Conservation (phyloP, 345 rosid genomes). For the Melaleuca alternifolia region DNA sequence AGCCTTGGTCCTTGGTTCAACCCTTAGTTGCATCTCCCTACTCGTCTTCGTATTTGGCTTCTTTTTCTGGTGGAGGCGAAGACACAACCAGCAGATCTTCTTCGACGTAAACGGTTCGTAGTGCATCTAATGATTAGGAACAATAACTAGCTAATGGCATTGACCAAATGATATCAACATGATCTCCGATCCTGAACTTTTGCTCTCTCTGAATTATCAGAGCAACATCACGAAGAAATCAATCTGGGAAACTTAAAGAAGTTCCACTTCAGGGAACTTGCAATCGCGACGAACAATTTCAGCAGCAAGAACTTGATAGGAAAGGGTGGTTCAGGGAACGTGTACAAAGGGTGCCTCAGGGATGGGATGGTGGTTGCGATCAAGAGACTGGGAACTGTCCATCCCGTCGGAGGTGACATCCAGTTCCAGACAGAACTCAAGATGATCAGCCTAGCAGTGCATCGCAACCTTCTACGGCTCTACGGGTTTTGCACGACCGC, state of each 20-base stretch:
- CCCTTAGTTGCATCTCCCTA: conserved; percentile 54
- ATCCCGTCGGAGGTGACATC: conserved; percentile 59
- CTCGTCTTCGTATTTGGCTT: conserved; percentile 54
- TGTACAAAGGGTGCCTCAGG: conserved; percentile 73
- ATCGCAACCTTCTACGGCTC: conserved; percentile 73
- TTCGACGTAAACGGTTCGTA: conserved; percentile 71
- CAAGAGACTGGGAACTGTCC: conserved; percentile 68
- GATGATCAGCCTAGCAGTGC: conserved; percentile 96
- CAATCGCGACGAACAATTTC: conserved; percentile 75
- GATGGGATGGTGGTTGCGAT: conserved; percentile 77
- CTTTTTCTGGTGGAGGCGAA: conserved; percentile 74
- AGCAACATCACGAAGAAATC: conserved; percentile 51
- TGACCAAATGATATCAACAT: neutral
- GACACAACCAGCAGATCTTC: conserved; percentile 76
- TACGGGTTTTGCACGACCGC: conserved; percentile 74
- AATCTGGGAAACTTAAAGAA: conserved; percentile 77
- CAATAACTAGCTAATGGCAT: neutral
- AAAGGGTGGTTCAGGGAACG: conserved; percentile 92
- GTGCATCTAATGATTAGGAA: neutral
- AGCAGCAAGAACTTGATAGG: conserved; percentile 82
- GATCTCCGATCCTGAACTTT: neutral
- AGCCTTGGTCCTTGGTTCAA: conserved; percentile 61
- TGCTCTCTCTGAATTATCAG: conserved; percentile 23
- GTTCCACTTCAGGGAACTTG: conserved; percentile 85
- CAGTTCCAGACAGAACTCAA: conserved; percentile 93